Base-by-base conservation (phyloP, 768 basidiomycete species). In the Kwoniella heveanensis region DNA sequence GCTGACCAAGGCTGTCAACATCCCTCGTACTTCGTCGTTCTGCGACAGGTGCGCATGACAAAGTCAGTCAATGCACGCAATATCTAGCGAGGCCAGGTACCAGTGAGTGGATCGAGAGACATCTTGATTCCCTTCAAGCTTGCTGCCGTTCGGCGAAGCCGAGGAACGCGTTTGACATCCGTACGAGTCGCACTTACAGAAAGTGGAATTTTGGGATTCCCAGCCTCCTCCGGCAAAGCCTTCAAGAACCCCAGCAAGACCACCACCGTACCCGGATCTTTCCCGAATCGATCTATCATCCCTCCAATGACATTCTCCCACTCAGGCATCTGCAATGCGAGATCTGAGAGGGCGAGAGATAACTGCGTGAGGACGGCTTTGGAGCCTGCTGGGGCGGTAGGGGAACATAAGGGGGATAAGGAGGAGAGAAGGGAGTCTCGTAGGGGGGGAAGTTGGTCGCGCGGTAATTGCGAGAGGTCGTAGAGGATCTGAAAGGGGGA, bases 221-320 rank as follows among this genome's bases (percentile, higher is more conserved):
- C 84, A 55, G 83, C 77, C 81, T 98, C 96, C 80, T 98, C 94
- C 7, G 95, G 94, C 29, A 98, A 84, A 24, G 93, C 82, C 1
- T 90, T 90, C 76, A 99, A 78, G 80, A 98, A 98, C 76, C 94
- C 89, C 61, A 99, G 80, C 65, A 99, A 80, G 4, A 87, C 86
- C 0, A 88, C 88, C 2, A 97, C 96, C 21, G 88, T 92, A 8
- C 83, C 83, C 8, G 92, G 90, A 79, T 90, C 89, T 68, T 85
- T 85, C 48, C 94, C 96, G 81, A 94, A 92, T 21, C 83, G 83
- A 48, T 91, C 88, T 71, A 96, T 89, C 85, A 98, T 85, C 44
- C 84, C 83, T 64, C 88, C 85, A 1, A 96, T 88, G 0, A 89
- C 86, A 77, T 91, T 86, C 48, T 84, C 81, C 96, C 96, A 98